These are phyloP conservation scores for Pugionium dolabratum DNA, from an alignment of 345 rosid species.

Conservation along the genomic window DNA sequence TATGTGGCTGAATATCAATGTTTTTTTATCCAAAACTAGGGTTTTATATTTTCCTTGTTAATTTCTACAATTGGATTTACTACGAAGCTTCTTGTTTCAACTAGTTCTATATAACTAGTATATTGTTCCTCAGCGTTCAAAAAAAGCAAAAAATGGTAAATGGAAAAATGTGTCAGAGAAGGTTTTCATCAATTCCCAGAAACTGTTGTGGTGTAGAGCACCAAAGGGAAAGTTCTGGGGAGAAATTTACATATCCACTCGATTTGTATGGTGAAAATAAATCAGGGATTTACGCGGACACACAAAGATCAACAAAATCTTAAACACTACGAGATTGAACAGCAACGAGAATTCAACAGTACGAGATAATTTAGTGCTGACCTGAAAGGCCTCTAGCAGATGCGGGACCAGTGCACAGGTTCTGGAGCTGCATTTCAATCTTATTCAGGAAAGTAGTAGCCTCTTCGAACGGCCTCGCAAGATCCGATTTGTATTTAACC, in stretches of 20 bases:
- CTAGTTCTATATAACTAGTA: background rate
- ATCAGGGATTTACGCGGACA: conserved; percentile 29
- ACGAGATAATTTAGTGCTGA: conserved; percentile 37
- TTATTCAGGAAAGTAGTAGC: conserved; percentile 75
- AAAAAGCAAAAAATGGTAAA: background rate
- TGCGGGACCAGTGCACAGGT: conserved; percentile 60
- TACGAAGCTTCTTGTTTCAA: conserved; percentile 9
- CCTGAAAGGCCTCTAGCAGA: conserved; percentile 54
- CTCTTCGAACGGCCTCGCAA: conserved; percentile 91
- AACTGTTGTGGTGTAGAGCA: conserved; percentile 21
- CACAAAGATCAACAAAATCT: conserved; percentile 26
- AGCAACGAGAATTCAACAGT: conserved; percentile 21
- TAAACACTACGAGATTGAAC: background rate
- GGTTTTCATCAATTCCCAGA: conserved; percentile 7
- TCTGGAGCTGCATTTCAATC: too few species aligned
- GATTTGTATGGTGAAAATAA: too few species aligned
- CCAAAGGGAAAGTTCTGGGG: conserved; percentile 25
- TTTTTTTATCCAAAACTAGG: conserved; percentile 29
- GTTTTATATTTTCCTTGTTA: conserved; percentile 8
- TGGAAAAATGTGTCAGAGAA: conserved; percentile 19
- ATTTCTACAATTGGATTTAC: conserved; percentile 9
- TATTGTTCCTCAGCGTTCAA: background rate
- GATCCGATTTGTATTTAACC: conserved; percentile 79
- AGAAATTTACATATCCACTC: background rate
- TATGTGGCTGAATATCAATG: conserved; percentile 2